Percentiles rank a stretch among this genome's conserved stretches.
These are phyloP conservation scores for Rhynchospora breviuscula DNA, from an alignment of 176 grass and related monocot species.

Conservation along the genomic window DNA sequence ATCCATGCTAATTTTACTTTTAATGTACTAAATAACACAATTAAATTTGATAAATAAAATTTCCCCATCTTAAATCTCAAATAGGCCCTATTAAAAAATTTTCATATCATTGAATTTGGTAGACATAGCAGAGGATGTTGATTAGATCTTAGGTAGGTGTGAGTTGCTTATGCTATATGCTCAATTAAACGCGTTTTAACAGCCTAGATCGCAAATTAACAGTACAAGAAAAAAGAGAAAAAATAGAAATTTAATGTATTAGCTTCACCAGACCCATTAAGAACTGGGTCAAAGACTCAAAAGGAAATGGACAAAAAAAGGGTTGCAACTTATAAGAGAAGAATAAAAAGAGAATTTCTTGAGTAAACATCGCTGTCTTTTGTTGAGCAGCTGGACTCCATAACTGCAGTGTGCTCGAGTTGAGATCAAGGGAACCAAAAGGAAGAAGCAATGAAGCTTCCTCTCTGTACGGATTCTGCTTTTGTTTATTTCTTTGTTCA, in stretches of 20 bases:
- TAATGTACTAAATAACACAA: neutral
- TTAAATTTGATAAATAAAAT: neutral
- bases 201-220: slow-evolving; percentile 35
- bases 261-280: neutral
- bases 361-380: slow-evolving; percentile 22
- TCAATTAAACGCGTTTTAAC: slow-evolving; percentile 56
- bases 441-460: slow-evolving; percentile 48
- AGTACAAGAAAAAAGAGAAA: neutral
- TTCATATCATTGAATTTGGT: neutral
- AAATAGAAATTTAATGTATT: slow-evolving; percentile 9
- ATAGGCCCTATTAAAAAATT: neutral
- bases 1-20: neutral
- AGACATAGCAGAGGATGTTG: neutral
- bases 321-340: slow-evolving; percentile 16
- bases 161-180: slow-evolving; percentile 12
- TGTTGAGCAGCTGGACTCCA: slow-evolving; percentile 44
- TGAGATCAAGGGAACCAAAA: slow-evolving; percentile 9
- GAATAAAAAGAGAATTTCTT: neutral
- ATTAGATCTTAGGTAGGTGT: slow-evolving; percentile 8
- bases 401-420: neutral
- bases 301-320: slow-evolving; percentile 19
- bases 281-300: neutral
- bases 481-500: neutral
- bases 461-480: neutral
- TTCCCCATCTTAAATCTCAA: neutral